Base-by-base conservation (phyloP, 192 early-diverging fungal genomes). In the Backusella sp. region DNA sequence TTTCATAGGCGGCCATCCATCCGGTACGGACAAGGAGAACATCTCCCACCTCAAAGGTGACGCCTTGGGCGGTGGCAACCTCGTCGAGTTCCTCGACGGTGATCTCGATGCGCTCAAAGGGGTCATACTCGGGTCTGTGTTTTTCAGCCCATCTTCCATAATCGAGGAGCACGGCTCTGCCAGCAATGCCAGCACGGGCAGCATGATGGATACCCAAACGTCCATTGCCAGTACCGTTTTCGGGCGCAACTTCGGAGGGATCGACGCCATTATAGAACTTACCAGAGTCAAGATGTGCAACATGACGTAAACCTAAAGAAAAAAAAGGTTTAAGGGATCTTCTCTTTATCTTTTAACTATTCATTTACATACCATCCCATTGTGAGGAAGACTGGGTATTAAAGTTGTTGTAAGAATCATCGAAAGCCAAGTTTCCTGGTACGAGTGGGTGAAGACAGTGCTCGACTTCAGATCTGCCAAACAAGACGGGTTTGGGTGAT, bases 311-410 rank as follows among this genome's bases (percentile, higher is more conserved):
- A 42, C 46, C 46, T 49, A 49, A n/a, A 49, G 12, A 14, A 41
- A 41, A 14, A 41, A 41, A 7, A 44, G 12, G 4, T 44, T 44
- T 39, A 39, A 39, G 37, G 42, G 14, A 44, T 44, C 4, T 15
- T 44, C 15, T 5, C 42, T 11, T 0, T 49, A 1, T 49, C 12
- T 19, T 49, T n/a, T n/a, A n/a, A n/a, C 4, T 0, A 44, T 44
- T 44, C 32, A 32, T 32, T 32, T 32, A 32, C 32, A 32, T 32
- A 49, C 80, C 80, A 59, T 82, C 80, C 80, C 80, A 82, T 44
- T 82, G 80, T 30, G 76, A 71, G 9, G 80, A 82, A 7, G 80
- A 69, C 32, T 82, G 80, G 1, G 80, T 74, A 62, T 82, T 82
- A 53, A 73, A 78, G 65, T 82, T 78, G 46, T 72, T 32, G 34